Evolutionary conservation across 1,284 basidiomycete species (phyloP), one percentile per base, ranked within the genome.

Genomic region (Apiotrichum laibachii): DNA sequence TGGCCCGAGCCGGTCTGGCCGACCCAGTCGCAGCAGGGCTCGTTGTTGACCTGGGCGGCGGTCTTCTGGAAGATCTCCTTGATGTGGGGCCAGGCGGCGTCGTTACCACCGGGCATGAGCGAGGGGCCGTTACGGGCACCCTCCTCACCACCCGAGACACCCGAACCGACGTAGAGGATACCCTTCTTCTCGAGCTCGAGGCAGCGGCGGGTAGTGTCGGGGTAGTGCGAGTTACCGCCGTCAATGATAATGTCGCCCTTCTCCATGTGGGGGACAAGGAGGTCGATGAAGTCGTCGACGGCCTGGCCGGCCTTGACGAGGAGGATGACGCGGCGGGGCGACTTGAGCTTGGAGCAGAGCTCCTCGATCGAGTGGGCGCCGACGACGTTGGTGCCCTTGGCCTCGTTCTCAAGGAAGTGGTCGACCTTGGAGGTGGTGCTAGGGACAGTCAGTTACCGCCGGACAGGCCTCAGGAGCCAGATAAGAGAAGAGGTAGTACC

Each of bases 21-120:
- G 76, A 99, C 94, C 96, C 96, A 99, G 83, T 99, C 96, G 80
- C 95, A 98, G 85, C 96, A 99, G 53, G 96, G 93, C 78, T 94
- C 91, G 67, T 92, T 92, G 60, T 93, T 85, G 66, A 90, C 92
- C 79, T 99, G 92, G 62, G 96, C 96, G 67, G 96, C 87, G 54
- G 92, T 90, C 80, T 91, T 91, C 82, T 99, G 96, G 88, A 99
- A 98, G 76, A 99, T 99, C 66, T 92, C 86, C 85, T 98, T 95
- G 83, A 99, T 97, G 71, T 84, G 82, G 46, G 92, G 90, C 96
- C 96, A 99, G 37, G 96, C 96, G 67, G 85, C 90, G 56, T 86
- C 78, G 49, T 90, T 92, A 72, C 96, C 96, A 83, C 96, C 96
- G 67, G 96, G 96, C 96, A 99, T 99, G 80, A 99, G 87, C 61